phyloP scores from a whole-genome alignment of 768 basidiomycete species.

The Amanita molliuscula region DNA sequence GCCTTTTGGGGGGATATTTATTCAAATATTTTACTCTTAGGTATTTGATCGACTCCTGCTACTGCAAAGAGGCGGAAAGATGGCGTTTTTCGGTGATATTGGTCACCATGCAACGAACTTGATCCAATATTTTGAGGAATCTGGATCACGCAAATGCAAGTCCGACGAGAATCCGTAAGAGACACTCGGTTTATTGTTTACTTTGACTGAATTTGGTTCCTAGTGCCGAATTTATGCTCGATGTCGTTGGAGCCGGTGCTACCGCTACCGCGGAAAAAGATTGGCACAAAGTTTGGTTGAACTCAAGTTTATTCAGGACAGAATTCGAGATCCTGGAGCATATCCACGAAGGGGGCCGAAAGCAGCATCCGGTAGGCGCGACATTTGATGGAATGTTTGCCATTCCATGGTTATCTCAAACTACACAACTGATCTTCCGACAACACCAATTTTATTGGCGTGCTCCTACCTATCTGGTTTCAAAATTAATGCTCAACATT shows the following conservation, averaged over 20 bases:
- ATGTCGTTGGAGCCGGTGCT: conserved; percentile 66
- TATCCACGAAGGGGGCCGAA: conserved; percentile 43
- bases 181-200: not conserved
- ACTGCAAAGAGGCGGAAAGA: conserved; percentile 67
- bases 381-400: conserved; percentile 36
- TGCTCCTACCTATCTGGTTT: conserved; percentile 49
- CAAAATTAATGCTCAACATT: conserved; percentile 48
- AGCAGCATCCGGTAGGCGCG: conserved; percentile 26
- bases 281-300: conserved; percentile 46
- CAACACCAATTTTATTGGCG: conserved; percentile 41
- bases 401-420: conserved; percentile 42
- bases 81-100: conserved; percentile 66
- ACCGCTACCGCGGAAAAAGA: conserved; percentile 40
- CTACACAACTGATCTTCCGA: conserved; percentile 29
- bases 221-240: conserved; percentile 56
- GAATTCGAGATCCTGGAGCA: conserved; percentile 28
- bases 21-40: conserved; percentile 13
- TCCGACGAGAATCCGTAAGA: conserved; percentile 64
- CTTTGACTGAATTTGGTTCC: not conserved
- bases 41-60: conserved; percentile 74
- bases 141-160: conserved; percentile 55
- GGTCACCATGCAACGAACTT: conserved; percentile 51
- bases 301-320: conserved; percentile 23
- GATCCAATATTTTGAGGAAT: conserved; percentile 67
- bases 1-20: too few relatives aligned